Conservation (phyloP, 495 filamentous ascomycete species). For the Achaetomiella virescens region DNA sequence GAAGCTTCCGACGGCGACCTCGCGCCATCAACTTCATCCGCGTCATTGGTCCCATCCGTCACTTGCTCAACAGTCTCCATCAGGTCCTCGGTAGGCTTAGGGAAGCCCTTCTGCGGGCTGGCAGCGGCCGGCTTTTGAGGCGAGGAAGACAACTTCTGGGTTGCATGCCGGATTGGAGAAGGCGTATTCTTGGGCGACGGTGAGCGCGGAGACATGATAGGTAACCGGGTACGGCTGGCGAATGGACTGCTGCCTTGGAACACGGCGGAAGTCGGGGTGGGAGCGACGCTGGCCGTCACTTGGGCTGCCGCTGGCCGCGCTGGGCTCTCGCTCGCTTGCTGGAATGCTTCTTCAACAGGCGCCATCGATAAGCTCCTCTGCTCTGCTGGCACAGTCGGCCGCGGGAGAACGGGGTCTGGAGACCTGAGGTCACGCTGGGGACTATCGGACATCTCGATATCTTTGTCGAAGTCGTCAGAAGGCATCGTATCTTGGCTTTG, state of each 20-base stretch:
- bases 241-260: constrained; percentile 17
- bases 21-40: constrained; percentile 42
- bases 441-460: constrained; percentile 21
- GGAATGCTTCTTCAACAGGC: constrained; percentile 41
- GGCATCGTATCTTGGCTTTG: constrained; percentile 39
- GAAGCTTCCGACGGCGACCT: constrained; percentile 44
- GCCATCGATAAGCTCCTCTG: constrained; percentile 19
- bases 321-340: constrained; percentile 59
- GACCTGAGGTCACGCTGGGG: constrained; percentile 12
- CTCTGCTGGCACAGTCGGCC: constrained; percentile 8
- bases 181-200: constrained; percentile 23
- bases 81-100: constrained; percentile 17
- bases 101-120: constrained; percentile 10
- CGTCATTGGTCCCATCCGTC: constrained; percentile 38
- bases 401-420: constrained; percentile 15
- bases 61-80: background rate
- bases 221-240: constrained; percentile 10
- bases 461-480: constrained; percentile 25
- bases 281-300: background rate
- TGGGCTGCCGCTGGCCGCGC: constrained; percentile 21
- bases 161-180: constrained; percentile 14
- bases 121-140: constrained; percentile 11
- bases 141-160: constrained; percentile 10
- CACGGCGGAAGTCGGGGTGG: constrained; percentile 12
- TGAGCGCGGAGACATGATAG: constrained; percentile 20